phyloP scores from a whole-genome alignment of 2,329 filamentous ascomycete genomes.

The Ascochyta rabiei region DNA sequence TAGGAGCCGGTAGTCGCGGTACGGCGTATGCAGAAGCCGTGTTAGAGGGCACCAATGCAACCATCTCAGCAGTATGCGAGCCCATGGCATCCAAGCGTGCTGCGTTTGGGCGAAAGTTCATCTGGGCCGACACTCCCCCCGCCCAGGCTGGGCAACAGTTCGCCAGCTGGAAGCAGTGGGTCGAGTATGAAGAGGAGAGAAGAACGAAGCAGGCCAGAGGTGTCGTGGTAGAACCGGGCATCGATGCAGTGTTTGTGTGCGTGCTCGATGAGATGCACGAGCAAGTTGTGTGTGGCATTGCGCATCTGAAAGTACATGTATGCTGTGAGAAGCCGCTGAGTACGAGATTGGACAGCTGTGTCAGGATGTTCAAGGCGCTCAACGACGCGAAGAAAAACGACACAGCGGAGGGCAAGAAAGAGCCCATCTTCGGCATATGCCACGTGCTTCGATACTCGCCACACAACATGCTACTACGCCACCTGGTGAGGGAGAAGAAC shows the following conservation, averaged over 20 bases:
- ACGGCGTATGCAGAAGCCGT: constrained; percentile 43
- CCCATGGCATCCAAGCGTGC: constrained; percentile 77
- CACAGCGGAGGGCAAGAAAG: constrained; percentile 29
- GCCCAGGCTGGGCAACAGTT: constrained; percentile 69
- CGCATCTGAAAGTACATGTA: constrained; percentile 74
- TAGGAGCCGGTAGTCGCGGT: constrained; percentile 49
- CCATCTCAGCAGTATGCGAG: constrained; percentile 81
- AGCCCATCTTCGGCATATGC: constrained; percentile 80
- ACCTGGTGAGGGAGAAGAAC: constrained; percentile 74
- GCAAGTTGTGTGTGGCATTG: constrained; percentile 76
- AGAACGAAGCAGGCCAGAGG: constrained; percentile 54
- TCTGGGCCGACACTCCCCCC: constrained; percentile 64
- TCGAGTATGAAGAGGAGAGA: constrained; percentile 71
- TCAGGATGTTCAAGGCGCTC: constrained; percentile 72
- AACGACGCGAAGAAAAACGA: constrained; percentile 25
- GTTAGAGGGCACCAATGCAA: constrained; percentile 51
- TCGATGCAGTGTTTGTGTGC: constrained; percentile 69
- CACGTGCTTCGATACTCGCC: constrained; percentile 94
- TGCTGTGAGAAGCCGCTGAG: constrained; percentile 96
- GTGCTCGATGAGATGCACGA: constrained; percentile 89
- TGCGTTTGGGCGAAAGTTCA: constrained; percentile 71
- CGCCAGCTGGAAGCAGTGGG: constrained; percentile 73
- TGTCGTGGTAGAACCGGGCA: constrained; percentile 36
- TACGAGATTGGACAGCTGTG: constrained; percentile 76
- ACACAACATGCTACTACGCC: constrained; percentile 84